phyloP scores from a whole-genome alignment of 768 basidiomycete species.

The Suillus brevipes region DNA sequence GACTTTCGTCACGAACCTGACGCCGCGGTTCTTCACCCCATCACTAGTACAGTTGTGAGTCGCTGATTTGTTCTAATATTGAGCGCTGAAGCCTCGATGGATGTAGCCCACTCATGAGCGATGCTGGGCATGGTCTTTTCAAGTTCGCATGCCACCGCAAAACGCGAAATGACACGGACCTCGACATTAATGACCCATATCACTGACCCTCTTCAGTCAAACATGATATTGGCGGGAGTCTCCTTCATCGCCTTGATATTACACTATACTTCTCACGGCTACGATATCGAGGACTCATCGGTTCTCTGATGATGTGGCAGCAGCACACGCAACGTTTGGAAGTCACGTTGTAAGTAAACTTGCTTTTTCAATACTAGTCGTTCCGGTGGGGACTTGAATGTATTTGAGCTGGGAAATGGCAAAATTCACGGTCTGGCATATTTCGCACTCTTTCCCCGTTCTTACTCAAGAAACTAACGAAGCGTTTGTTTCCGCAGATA shows the following conservation, averaged over 20 bases:
- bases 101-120: no score
- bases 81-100: background rate
- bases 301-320: no score
- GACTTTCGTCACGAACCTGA: background rate
- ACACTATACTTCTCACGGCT: no score
- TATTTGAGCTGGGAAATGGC: background rate
- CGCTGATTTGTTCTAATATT: background rate
- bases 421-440: background rate
- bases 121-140: no score
- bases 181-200: no score
- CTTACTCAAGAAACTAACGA: constrained; percentile 58
- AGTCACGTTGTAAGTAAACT: background rate
- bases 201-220: no score
- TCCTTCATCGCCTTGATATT: no score
- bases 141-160: no score
- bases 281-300: no score
- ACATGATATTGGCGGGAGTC: no score
- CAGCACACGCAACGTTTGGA: background rate
- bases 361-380: background rate
- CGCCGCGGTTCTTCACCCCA: background rate
- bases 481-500: constrained; percentile 42
- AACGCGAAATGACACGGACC: no score
- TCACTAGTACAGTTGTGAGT: background rate
- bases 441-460: constrained; percentile 35
- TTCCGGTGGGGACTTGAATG: background rate